Base-by-base conservation (phyloP, 116 monocot genomes). In the Iris pallida region DNA sequence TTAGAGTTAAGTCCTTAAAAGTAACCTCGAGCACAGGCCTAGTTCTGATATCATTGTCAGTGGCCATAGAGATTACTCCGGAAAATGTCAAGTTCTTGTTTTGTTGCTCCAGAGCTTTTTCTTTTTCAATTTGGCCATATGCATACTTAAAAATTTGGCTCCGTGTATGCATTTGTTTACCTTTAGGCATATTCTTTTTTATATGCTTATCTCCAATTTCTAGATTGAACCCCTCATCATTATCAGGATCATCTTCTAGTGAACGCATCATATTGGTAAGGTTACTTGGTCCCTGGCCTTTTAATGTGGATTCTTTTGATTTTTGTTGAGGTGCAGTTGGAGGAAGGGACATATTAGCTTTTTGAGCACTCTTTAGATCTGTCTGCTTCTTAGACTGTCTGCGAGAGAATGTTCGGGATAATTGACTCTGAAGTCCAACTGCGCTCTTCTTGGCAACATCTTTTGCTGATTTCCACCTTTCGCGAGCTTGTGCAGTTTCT, bases 71-170 rank as follows among this genome's bases (percentile, higher is more conserved):
- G 66, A 87, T 75, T 6, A 87, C 78, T 46, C 75, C 75, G 3
- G 83, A 78, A 69, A 87, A 81, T 44, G 80, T 75, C 73, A 83
- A 59, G 66, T 86, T 74, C 40, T 80, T 72, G 45, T 76, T 75
- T 60, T 80, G 68, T 58, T 87, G 74, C 46, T 80, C 72, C 71
- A 80, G 43, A 9, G 72, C 87, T 59, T 87, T 87, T 58, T 87
- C 87, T 72, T 78, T 81, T 57, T 83, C 83, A 10, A 87, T 87
- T 64, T 87, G 75, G 45, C 78, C 80, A 75, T 87, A 87, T 19
- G 87, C 87, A 66, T 83, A 72, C 71, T 75, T 80, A 44, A 87
- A 87, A 42, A 87, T 83, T 45, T 80, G 71, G 65, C 77, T 87
- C 12, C 75, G 77, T 20, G 80, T 81, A 54, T 80, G 83, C 75